phyloP scores from a whole-genome alignment of 345 rosid species.

The Kernera saxatilis region DNA sequence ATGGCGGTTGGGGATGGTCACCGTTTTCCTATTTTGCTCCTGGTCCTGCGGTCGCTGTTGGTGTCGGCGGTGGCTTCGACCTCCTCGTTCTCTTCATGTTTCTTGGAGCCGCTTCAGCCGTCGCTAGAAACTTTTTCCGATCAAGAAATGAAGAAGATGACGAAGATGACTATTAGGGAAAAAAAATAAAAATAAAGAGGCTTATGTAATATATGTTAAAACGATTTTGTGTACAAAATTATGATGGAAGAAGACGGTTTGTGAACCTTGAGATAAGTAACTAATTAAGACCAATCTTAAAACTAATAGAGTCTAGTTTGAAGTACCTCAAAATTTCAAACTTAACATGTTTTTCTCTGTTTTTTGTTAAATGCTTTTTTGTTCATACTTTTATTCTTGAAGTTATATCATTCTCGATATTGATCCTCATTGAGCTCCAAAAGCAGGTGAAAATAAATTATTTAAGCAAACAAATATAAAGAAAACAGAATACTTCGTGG shows the following conservation, averaged over 20 bases:
- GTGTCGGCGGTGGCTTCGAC: conserved; percentile 85
- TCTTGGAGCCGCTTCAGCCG: conserved; percentile 78
- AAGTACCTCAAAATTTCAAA: neutral
- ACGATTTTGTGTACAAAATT: neutral
- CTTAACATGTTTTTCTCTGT: neutral
- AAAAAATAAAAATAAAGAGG: neutral
- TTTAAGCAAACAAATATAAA: neutral
- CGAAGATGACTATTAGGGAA: conserved; percentile 39
- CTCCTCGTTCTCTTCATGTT: conserved; percentile 54
- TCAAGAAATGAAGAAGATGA: conserved; percentile 58
- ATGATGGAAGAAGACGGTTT: neutral
- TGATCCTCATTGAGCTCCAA: neutral
- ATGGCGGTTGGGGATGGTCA: conserved; percentile 97
- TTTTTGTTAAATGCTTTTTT: neutral
- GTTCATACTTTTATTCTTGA: neutral
- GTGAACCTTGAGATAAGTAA: neutral
- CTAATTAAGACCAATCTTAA: neutral
- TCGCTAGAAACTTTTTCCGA: conserved; percentile 52
- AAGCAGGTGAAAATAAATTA: neutral
- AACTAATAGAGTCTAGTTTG: neutral
- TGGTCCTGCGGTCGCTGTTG: conserved; percentile 77
- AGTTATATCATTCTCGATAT: neutral
- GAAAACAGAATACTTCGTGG: neutral
- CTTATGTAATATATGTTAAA: conserved; percentile 10
- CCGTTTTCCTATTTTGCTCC: conserved; percentile 90